Conservation (phyloP, 352 stramenopile species). For the Phytophthora cactorum region DNA sequence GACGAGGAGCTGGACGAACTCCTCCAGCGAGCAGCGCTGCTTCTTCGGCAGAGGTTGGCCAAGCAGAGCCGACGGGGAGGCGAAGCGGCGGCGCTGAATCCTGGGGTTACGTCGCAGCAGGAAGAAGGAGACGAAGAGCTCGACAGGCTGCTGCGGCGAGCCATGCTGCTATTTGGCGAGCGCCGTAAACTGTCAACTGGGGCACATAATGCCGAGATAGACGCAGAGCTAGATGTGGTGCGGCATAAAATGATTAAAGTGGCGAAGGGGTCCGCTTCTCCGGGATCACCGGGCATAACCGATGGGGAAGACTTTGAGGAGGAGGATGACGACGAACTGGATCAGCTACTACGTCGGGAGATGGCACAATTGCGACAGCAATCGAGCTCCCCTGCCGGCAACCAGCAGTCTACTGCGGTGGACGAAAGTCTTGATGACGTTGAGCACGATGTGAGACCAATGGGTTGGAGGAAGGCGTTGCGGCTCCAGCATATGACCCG, state of each 20-base stretch:
- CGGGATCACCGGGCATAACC: slow-evolving; percentile 1
- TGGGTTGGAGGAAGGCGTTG: slow-evolving; percentile 11
- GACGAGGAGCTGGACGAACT: slow-evolving; percentile 13
- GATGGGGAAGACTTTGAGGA: slow-evolving; percentile 2
- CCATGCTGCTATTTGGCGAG: slow-evolving; percentile 8
- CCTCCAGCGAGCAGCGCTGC: slow-evolving; percentile 3
- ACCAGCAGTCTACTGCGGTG: background rate
- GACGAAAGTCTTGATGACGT: background rate
- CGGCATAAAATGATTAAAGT: slow-evolving; percentile 2
- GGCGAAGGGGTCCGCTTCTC: background rate
- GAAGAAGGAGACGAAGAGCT: slow-evolving; percentile 13
- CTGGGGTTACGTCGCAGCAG: background rate
- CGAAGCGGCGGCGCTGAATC: background rate
- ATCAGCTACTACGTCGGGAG: slow-evolving; percentile 2
- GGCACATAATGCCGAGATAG: background rate
- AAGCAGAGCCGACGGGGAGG: background rate
- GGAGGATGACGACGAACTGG: slow-evolving; percentile 13
- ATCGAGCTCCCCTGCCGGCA: background rate
- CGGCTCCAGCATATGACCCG: slow-evolving; percentile 6
- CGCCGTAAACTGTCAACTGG: background rate
- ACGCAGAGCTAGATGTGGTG: slow-evolving; percentile 7
- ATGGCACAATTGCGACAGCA: slow-evolving; percentile 1
- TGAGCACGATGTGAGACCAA: background rate
- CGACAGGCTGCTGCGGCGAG: slow-evolving; percentile 2
- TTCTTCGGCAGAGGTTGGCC: slow-evolving; percentile 5